phyloP scores from a whole-genome alignment of 495 filamentous ascomycete species.

The Trichoderma virens region DNA sequence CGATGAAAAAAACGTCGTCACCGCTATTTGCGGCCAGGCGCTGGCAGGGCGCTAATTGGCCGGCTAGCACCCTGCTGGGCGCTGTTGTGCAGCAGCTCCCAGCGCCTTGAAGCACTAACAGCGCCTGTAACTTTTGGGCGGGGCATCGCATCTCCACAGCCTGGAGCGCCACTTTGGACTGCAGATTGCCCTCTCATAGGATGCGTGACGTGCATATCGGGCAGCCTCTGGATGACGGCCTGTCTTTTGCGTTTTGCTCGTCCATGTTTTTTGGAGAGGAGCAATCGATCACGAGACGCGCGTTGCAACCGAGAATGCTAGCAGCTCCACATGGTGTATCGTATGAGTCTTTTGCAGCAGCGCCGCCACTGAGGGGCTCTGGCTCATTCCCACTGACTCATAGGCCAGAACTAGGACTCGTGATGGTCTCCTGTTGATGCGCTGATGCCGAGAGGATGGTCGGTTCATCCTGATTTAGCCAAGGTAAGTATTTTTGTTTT shows the following conservation, averaged over 20 bases:
- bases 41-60: neutral
- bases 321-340: neutral
- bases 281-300: neutral
- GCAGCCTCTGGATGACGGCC: neutral
- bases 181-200: neutral
- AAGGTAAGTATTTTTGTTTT: too few relatives aligned
- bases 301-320: neutral
- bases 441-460: too few relatives aligned
- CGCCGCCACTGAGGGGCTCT: conserved; percentile 1
- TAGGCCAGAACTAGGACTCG: neutral
- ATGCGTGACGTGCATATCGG: conserved; percentile 6
- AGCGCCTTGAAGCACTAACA: neutral
- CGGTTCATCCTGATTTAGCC: too few relatives aligned
- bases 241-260: neutral
- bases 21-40: neutral
- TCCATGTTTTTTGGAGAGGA: neutral
- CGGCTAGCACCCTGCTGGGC: neutral
- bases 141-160: neutral
- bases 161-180: neutral
- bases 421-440: too few relatives aligned
- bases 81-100: neutral
- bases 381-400: conserved; percentile 2
- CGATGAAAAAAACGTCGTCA: neutral
- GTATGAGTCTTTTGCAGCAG: neutral
- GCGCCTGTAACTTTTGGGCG: neutral